A percentile compares a stretch with the other conserved stretches of the same genome.
Conservation (phyloP, 768 basidiomycete species). For the Rhodotorula paludigena region DNA sequence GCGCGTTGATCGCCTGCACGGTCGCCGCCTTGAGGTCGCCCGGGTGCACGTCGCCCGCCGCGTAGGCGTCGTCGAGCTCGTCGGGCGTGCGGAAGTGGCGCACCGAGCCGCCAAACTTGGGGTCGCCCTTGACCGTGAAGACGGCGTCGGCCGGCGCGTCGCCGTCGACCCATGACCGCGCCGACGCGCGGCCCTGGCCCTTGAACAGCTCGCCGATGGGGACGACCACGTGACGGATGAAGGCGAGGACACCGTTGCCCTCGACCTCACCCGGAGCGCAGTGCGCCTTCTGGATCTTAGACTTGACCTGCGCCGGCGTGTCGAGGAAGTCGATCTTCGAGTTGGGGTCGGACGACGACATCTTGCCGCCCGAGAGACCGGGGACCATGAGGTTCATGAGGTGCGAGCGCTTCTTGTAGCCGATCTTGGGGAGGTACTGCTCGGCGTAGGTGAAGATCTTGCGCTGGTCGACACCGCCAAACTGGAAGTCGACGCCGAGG, state of each 20-base stretch:
- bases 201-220: slow-evolving; percentile 48
- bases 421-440: slow-evolving; percentile 84
- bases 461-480: slow-evolving; percentile 92
- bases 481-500: slow-evolving; percentile 92
- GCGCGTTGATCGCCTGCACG: slow-evolving; percentile 62
- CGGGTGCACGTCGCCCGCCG: slow-evolving; percentile 72
- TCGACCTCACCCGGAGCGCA: slow-evolving; percentile 86
- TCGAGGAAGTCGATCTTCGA: slow-evolving; percentile 98
- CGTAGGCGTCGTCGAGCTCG: slow-evolving; percentile 68
- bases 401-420: slow-evolving; percentile 90
- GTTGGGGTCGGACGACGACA: slow-evolving; percentile 96
- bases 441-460: slow-evolving; percentile 99
- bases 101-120: slow-evolving; percentile 57
- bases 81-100: slow-evolving; percentile 67
- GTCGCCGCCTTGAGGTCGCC: slow-evolving; percentile 80
- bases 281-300: slow-evolving; percentile 86
- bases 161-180: slow-evolving; percentile 28
- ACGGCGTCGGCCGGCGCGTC: slow-evolving; percentile 72
- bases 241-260: slow-evolving; percentile 63
- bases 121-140: slow-evolving; percentile 70
- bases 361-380: slow-evolving; percentile 62
- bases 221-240: slow-evolving; percentile 50
- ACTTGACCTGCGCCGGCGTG: slow-evolving; percentile 69
- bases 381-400: slow-evolving; percentile 95
- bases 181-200: slow-evolving; percentile 17